Base-by-base conservation (phyloP, 2,329 filamentous ascomycete species). In the Aureobasidium melanogenum region DNA sequence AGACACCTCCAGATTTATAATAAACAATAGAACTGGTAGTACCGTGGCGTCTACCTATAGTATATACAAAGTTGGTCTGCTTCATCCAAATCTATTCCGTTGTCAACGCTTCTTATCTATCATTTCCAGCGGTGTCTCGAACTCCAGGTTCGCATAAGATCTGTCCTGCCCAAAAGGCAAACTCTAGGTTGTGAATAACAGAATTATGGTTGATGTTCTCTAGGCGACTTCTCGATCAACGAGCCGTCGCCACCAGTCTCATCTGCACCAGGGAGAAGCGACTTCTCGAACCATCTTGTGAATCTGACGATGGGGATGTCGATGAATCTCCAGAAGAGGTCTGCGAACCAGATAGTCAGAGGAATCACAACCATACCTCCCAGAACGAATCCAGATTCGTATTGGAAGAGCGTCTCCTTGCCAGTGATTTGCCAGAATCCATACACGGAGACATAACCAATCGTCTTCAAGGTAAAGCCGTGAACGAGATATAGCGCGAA, bases 401-500 rank as follows among this genome's bases (percentile, higher is more conserved):
- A 84, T 66, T 70, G 72, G 47, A 70, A 66, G 19, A 76, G 77
- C 55, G 63, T 61, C 4, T 82, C 79, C 2, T 73, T 72, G 6
- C 81, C 82, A 0, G 77, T 82, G 39, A 80, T 43, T 17, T 61
- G 24, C 70, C 78, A 83, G 0, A 75, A 77, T 72, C 74, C 75
- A 50, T 74, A 75, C 69, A 83, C 76, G 51, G 77, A 75, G 43
- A 75, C 73, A 65, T 82, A 84, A 10, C 82, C 82, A 22, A 79
- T 65, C 3, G 77, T 76, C 64, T 83, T 80, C 67, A 81, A 75
- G 1, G 79, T 77, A 2, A 81, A 79, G 2, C 82, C 82, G 68
- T 85, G 83, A 75, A 84, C 80, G 6, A 85, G 76, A 68, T 85
- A 85, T 32, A 85, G 68, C 50, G 82, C 80, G 67, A 82, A 85